Conservation (phyloP, 495 filamentous ascomycete species). For the Talaromyces proteolyticus region DNA sequence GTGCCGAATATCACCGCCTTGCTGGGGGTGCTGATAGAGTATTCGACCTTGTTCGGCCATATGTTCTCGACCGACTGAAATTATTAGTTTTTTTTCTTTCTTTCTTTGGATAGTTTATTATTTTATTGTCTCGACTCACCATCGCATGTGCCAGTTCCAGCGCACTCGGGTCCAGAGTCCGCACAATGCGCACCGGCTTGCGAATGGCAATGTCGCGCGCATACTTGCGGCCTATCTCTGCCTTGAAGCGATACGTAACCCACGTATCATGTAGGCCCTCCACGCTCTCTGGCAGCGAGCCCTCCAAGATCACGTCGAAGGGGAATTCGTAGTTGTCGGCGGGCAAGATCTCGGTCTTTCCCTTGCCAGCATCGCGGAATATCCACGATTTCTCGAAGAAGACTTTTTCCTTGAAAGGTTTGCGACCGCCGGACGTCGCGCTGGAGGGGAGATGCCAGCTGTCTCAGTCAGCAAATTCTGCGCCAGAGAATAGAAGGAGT, state of each 20-base stretch:
- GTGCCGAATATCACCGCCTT: slow-evolving; percentile 92
- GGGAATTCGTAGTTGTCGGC: slow-evolving; percentile 88
- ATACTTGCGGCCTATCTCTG: slow-evolving; percentile 76
- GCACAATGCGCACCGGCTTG: slow-evolving; percentile 79
- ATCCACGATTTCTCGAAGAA: slow-evolving; percentile 52
- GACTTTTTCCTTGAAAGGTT: slow-evolving; percentile 45
- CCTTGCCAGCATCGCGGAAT: slow-evolving; percentile 44
- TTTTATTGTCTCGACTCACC: slow-evolving; percentile 38
- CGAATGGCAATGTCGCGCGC: slow-evolving; percentile 71
- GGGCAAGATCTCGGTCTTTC: slow-evolving; percentile 54
- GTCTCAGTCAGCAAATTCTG: not conserved
- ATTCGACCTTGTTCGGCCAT: slow-evolving; percentile 93
- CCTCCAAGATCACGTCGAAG: slow-evolving; percentile 74
- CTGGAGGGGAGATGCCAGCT: slow-evolving; percentile 46
- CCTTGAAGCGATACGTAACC: slow-evolving; percentile 83
- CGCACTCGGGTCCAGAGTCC: slow-evolving; percentile 74
- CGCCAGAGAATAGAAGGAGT: not conserved
- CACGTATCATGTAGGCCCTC: slow-evolving; percentile 78
- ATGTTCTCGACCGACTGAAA: slow-evolving; percentile 75
- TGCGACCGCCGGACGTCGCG: slow-evolving; percentile 35
- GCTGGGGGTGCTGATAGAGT: slow-evolving; percentile 80
- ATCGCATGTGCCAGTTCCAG: slow-evolving; percentile 81
- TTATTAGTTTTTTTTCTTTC: not conserved
- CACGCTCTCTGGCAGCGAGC: slow-evolving; percentile 76
- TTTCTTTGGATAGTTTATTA: too few species aligned